A percentile compares a stretch with the other conserved stretches of the same genome.
Conservation (phyloP, 306 rosid species). For the Lithocarpus polystachyus region DNA sequence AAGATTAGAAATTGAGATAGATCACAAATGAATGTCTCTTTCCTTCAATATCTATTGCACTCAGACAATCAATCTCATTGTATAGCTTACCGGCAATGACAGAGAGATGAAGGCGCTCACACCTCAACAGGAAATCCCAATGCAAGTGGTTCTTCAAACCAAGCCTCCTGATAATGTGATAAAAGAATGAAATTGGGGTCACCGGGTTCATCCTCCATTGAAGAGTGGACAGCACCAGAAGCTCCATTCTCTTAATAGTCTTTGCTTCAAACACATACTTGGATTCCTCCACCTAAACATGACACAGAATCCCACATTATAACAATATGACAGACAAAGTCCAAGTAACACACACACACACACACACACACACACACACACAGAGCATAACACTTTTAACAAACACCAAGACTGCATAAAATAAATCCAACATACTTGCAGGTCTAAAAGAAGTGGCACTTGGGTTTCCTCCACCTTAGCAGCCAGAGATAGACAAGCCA, state of each 20-base stretch:
- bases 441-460: conserved; percentile 74
- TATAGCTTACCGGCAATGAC: conserved; percentile 53
- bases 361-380: too few relatives aligned
- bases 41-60: background rate
- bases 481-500: conserved; percentile 85
- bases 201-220: conserved; percentile 93
- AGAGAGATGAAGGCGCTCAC: conserved; percentile 69
- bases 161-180: conserved; percentile 74
- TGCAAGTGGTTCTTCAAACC: conserved; percentile 66
- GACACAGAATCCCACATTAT: conserved; percentile 7
- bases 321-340: background rate
- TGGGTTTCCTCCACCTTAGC: conserved; percentile 87
- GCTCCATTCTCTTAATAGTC: conserved; percentile 94
- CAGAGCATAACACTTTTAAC: conserved; percentile 31
- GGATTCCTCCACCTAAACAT: conserved; percentile 66
- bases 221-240: conserved; percentile 78
- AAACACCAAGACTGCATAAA: conserved; percentile 38
- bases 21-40: background rate
- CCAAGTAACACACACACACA: background rate
- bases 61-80: background rate
- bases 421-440: conserved; percentile 55
- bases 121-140: conserved; percentile 69
- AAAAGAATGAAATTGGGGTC: conserved; percentile 85
- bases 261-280: conserved; percentile 76
- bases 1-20: conserved; percentile 4